phyloP scores from a whole-genome alignment of 208 protist species.

The Leishmania arabica region DNA sequence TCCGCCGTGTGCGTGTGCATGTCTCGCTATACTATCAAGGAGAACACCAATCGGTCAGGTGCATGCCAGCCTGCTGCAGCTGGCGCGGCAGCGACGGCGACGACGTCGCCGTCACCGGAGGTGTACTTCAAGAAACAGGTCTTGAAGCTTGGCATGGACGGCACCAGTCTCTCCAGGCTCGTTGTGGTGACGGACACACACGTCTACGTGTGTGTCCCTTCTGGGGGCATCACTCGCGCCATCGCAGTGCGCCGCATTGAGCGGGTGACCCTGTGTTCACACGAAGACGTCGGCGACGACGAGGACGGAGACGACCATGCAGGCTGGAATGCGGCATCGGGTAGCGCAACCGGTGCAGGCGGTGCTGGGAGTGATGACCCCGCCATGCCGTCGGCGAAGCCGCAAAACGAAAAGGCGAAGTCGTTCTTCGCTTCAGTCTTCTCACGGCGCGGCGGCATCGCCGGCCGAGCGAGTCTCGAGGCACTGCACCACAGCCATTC shows the following conservation, averaged over 20 bases:
- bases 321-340: not conserved
- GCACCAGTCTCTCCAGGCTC: constrained; percentile 39
- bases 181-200: constrained; percentile 37
- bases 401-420: not conserved
- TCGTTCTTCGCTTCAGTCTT: constrained; percentile 17
- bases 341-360: not conserved
- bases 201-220: constrained; percentile 47
- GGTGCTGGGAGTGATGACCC: not conserved
- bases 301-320: not conserved
- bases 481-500: not conserved
- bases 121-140: constrained; percentile 34
- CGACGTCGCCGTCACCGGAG: not conserved
- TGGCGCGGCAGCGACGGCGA: not conserved
- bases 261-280: constrained; percentile 31
- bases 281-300: constrained; percentile 15
- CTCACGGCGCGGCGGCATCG: not conserved
- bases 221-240: constrained; percentile 54
- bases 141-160: constrained; percentile 54
- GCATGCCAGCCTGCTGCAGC: not conserved
- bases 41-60: not conserved
- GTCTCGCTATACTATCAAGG: not conserved
- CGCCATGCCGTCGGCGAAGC: not conserved
- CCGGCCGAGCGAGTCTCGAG: not conserved
- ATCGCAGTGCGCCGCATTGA: constrained; percentile 33
- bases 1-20: not conserved